Evolutionary conservation across 208 protist genomes (phyloP).

Genomic region (Herpetomonas muscarum): DNA sequence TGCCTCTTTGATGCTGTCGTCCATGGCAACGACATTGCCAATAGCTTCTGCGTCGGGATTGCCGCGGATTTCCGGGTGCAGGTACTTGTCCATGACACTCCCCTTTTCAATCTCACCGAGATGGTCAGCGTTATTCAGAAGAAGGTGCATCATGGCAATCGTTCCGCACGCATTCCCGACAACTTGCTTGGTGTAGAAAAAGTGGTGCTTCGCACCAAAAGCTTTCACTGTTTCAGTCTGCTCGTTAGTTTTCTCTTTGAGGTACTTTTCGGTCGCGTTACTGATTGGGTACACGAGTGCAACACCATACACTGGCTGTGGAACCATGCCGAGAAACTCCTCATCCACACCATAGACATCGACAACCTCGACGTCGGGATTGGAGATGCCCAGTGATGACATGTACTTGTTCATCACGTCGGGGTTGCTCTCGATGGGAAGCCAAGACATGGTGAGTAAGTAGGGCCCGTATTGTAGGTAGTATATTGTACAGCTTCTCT

Average conservation of each 20-base stretch:
- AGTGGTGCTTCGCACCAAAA: constrained; percentile 32
- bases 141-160: constrained; percentile 89
- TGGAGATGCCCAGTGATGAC: constrained; percentile 37
- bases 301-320: constrained; percentile 81
- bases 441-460: constrained; percentile 37
- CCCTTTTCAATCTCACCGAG: constrained; percentile 35
- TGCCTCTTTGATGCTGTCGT: constrained; percentile 27
- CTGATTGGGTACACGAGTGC: constrained; percentile 92
- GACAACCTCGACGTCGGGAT: constrained; percentile 61
- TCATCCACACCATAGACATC: constrained; percentile 91
- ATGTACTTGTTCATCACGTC: constrained; percentile 89
- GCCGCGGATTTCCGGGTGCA: not conserved
- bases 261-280: constrained; percentile 20
- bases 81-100: constrained; percentile 29
- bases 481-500: too few relatives aligned
- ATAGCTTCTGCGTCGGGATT: constrained; percentile 1
- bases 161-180: constrained; percentile 95
- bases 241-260: not conserved
- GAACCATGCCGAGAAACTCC: constrained; percentile 91
- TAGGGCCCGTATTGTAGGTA: too few relatives aligned
- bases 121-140: constrained; percentile 87
- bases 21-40: constrained; percentile 43
- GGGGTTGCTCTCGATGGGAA: constrained; percentile 94
- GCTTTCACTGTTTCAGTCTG: constrained; percentile 35
- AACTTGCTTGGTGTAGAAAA: constrained; percentile 92